A percentile compares a stretch with the other conserved stretches of the same genome.
Evolutionary conservation across 495 filamentous ascomycete genomes (phyloP).

Genomic region (Annulohypoxylon maeteangense): DNA sequence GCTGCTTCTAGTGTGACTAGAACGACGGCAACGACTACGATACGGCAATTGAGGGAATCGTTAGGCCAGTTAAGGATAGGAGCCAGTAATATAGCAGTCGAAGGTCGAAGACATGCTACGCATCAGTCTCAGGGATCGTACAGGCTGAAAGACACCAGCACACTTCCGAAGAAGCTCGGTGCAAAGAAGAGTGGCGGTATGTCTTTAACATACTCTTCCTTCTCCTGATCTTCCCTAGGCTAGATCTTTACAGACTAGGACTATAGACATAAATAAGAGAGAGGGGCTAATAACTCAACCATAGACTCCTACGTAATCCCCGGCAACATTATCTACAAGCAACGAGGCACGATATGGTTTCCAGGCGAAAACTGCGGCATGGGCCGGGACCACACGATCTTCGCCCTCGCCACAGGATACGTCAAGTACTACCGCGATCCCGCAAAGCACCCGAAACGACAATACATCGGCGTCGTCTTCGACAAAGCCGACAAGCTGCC

Average conservation of each 20-base stretch:
- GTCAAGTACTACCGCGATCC: slow-evolving; percentile 97
- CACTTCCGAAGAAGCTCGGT: slow-evolving; percentile 91
- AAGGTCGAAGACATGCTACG: slow-evolving; percentile 74
- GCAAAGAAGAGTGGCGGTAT: slow-evolving; percentile 89
- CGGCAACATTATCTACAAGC: slow-evolving; percentile 97
- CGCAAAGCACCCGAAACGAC: slow-evolving; percentile 76
- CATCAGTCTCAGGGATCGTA: slow-evolving; percentile 90
- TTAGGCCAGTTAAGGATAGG: slow-evolving; percentile 53
- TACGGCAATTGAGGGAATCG: slow-evolving; percentile 48
- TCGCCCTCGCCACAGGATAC: slow-evolving; percentile 82
- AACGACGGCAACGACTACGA: slow-evolving; percentile 35
- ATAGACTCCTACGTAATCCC: slow-evolving; percentile 87
- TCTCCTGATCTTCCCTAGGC: not conserved
- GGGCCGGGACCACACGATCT: slow-evolving; percentile 98
- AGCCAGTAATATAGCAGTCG: slow-evolving; percentile 52
- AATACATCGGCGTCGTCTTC: slow-evolving; percentile 93
- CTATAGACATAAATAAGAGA: not conserved
- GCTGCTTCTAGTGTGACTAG: slow-evolving; percentile 54
- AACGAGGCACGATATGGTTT: slow-evolving; percentile 94
- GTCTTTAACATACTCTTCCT: slow-evolving; percentile 36
- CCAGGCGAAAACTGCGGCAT: slow-evolving; percentile 92
- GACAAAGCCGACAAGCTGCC: slow-evolving; percentile 79
- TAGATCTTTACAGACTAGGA: not conserved
- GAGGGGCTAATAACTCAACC: slow-evolving; percentile 6
- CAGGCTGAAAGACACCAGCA: slow-evolving; percentile 81